Evolutionary conservation across 495 filamentous ascomycete species (phyloP), one percentile per base, ranked within the genome.

Genomic region (Hyphodiscus hymeniophilus): DNA sequence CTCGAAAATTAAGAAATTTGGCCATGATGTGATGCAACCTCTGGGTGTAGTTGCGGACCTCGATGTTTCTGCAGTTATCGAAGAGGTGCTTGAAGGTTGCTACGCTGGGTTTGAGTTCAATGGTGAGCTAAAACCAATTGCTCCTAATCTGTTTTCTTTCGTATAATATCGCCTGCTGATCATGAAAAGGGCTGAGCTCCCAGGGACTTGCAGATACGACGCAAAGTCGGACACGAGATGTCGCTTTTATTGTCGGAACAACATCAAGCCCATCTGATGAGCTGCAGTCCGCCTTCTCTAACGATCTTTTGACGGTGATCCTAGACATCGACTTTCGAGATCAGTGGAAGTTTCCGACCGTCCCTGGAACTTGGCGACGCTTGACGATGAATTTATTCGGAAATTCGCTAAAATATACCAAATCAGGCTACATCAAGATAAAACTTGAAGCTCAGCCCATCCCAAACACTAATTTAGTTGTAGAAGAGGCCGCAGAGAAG

Each of bases 1-100:
- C 55, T 75, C 74, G 50, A 81, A 81, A 50, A 77, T 83, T 40
- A 78, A 81, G n/a, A 47, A 52, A 48, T 21, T 50, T 39, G 34
- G 28, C 50, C 3, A 60, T 47, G 39, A 43, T 49, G n/a, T 53
- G 46, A 42, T 45, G 34, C 10, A 47, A 41, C 68, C 60, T 3
- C 7, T 33, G n/a, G 30, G 30, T n/a, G 7, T 33, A 33, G 45
- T 41, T 34, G 38, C 48, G 0, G 56, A 55, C 23, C 30, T 45
- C 2, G 65, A 72, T 47, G 45, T 72, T 36, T 59, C 55, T 11
- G 42, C 47, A 1, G 20, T 69, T 16, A 57, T 63, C 6, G 66
- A 72, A 40, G 68, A 72, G 22, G 67, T 70, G 0, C 59, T 70
- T 3, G 66, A 72, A 22, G 47, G 69, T 68, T 8, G 73, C 71